Percentiles rank a stretch among this genome's conserved stretches.
phyloP scores from a whole-genome alignment of 495 filamentous ascomycete genomes.

The Filosporella fistucella region DNA sequence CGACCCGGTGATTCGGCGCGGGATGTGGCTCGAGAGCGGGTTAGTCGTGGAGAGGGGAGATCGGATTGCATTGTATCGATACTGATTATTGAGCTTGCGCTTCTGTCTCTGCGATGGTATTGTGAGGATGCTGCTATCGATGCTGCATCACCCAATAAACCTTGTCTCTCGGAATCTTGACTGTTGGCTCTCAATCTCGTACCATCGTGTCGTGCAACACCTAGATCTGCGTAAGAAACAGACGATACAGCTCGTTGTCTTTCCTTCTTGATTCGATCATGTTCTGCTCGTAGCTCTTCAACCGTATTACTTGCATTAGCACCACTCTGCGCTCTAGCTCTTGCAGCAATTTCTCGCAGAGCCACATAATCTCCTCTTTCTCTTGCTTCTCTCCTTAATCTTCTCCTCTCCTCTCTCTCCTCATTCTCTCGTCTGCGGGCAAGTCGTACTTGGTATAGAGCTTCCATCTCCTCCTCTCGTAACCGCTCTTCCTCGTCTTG shows the following conservation, averaged over 20 bases:
- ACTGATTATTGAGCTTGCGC: conserved; percentile 40
- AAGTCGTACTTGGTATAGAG: conserved; percentile 82
- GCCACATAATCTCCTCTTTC: conserved; percentile 60
- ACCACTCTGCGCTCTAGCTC: conserved; percentile 24
- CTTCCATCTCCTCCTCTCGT: conserved; percentile 90
- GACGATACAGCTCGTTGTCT: conserved; percentile 73
- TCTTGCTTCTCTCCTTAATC: conserved; percentile 62
- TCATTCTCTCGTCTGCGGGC: conserved; percentile 70
- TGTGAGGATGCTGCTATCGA: conserved; percentile 42
- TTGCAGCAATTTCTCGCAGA: conserved; percentile 52
- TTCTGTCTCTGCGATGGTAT: conserved; percentile 35
- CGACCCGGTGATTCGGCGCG: conserved; percentile 4
- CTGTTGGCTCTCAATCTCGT: conserved; percentile 79
- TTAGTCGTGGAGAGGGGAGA: conserved; percentile 16
- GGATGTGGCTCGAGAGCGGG: conserved; percentile 21
- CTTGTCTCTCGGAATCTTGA: conserved; percentile 68
- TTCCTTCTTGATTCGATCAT: conserved; percentile 56
- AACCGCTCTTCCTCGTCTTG: conserved; percentile 56
- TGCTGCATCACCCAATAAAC: conserved; percentile 67
- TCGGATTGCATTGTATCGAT: conserved; percentile 36
- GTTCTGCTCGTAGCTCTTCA: conserved; percentile 57
- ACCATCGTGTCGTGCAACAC: conserved; percentile 84
- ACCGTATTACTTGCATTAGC: conserved; percentile 26
- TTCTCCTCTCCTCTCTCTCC: conserved; percentile 70
- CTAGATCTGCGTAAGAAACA: conserved; percentile 82